These are phyloP conservation scores for Sporothrix protearum DNA, from an alignment of 2,329 filamentous ascomycete species.

Conservation along the genomic window DNA sequence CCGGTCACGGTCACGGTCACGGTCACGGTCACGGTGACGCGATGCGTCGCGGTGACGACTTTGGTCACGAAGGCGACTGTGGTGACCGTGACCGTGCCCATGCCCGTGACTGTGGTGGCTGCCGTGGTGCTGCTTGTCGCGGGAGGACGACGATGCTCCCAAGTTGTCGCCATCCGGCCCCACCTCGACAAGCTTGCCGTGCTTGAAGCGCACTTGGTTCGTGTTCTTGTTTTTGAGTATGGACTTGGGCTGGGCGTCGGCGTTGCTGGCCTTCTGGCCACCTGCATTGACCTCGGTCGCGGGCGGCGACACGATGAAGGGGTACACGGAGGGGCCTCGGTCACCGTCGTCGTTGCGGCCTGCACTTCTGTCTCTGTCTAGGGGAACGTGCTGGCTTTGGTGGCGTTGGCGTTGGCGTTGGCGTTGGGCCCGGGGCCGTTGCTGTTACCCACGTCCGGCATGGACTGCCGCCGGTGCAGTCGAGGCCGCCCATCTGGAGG, in stretches of 20 bases:
- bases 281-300: constrained; percentile 30
- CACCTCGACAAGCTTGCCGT: constrained; percentile 46
- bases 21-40: constrained; percentile 28
- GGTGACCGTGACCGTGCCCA: not conserved
- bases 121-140: not conserved
- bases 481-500: not conserved
- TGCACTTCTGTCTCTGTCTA: constrained; percentile 7
- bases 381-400: constrained; percentile 22
- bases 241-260: constrained; percentile 48
- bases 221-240: constrained; percentile 61
- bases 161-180: constrained; percentile 34
- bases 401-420: no score
- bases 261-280: constrained; percentile 31
- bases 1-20: constrained; percentile 32
- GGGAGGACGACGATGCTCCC: constrained; percentile 6
- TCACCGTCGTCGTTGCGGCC: constrained; percentile 21
- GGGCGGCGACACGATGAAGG: constrained; percentile 39
- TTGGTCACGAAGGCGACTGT: constrained; percentile 10
- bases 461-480: not conserved
- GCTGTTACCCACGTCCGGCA: not conserved
- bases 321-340: constrained; percentile 34
- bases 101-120: not conserved
- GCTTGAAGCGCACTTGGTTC: constrained; percentile 54
- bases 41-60: constrained; percentile 30
- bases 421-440: not conserved